These are phyloP conservation scores for Botrytis pseudocinerea DNA, from an alignment of 2,329 filamentous ascomycete genomes.

Conservation along the genomic window DNA sequence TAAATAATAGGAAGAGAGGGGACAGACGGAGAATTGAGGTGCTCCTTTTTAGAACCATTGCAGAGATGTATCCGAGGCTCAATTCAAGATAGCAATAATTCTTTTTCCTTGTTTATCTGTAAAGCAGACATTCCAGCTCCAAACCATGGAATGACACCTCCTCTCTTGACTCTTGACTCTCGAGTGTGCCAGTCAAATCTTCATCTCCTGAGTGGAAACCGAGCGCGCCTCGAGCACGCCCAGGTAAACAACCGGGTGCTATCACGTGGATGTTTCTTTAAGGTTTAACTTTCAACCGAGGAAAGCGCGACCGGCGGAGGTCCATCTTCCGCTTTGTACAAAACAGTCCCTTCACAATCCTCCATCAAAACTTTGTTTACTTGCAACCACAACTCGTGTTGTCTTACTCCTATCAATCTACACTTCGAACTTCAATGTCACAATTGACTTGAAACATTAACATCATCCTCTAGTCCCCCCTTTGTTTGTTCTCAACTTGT, in stretches of 20 bases:
- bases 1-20: background rate
- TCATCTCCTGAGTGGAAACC: background rate
- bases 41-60: background rate
- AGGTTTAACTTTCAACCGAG: constrained; percentile 2
- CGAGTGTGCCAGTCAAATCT: background rate
- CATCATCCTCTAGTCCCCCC: background rate
- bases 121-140: background rate
- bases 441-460: background rate
- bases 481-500: background rate
- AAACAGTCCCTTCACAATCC: constrained; percentile 1
- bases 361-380: background rate
- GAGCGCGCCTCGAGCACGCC: background rate
- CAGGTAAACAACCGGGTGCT: background rate
- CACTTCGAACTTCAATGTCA: background rate
- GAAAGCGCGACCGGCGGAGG: constrained; percentile 5
- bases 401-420: background rate
- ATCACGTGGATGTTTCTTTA: background rate
- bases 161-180: background rate
- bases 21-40: background rate
- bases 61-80: background rate
- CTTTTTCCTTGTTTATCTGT: background rate
- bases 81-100: background rate
- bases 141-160: background rate
- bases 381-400: background rate
- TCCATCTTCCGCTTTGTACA: constrained; percentile 1